phyloP scores from a whole-genome alignment of 2,329 filamentous ascomycete species.

The Colletotrichum tropicale region DNA sequence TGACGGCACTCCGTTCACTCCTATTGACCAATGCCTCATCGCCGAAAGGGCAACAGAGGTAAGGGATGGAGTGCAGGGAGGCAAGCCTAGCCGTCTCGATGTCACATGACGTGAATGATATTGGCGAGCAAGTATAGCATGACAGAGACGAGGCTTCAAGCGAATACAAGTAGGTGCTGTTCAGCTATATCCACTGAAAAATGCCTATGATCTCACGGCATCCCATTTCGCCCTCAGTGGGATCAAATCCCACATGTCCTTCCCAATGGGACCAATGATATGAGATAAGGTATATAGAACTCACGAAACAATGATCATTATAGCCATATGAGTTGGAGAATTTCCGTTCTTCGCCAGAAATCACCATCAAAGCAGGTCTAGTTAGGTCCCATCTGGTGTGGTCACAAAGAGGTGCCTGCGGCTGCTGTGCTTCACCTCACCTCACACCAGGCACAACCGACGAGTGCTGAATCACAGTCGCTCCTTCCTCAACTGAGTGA shows the following conservation, averaged over 20 bases:
- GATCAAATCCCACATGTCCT: not conserved
- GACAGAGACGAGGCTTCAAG: not conserved
- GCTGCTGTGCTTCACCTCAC: not conserved
- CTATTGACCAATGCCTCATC: too few species aligned
- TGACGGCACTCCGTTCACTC: too few species aligned
- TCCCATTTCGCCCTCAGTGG: not conserved
- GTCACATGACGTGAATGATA: rapidly evolving
- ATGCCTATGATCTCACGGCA: not conserved
- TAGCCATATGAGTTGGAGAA: not conserved
- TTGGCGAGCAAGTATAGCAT: not conserved
- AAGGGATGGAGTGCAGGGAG: rapidly evolving
- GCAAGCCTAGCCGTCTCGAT: too few species aligned
- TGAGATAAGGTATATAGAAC: not conserved
- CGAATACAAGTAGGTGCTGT: not conserved
- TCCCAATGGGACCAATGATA: not conserved
- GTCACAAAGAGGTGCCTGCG: not conserved
- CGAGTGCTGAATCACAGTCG: not conserved
- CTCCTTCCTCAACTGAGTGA: not conserved
- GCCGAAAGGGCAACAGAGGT: too few species aligned
- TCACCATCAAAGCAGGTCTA: not conserved
- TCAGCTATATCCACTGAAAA: rapidly evolving
- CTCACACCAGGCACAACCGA: not conserved
- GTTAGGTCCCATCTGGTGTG: not conserved
- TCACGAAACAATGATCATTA: not conserved
- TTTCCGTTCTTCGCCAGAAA: not conserved